Percentiles rank a stretch among this genome's conserved stretches.
phyloP scores from a whole-genome alignment of 768 basidiomycete genomes.

The Tubosaeta brunneosetosa region DNA sequence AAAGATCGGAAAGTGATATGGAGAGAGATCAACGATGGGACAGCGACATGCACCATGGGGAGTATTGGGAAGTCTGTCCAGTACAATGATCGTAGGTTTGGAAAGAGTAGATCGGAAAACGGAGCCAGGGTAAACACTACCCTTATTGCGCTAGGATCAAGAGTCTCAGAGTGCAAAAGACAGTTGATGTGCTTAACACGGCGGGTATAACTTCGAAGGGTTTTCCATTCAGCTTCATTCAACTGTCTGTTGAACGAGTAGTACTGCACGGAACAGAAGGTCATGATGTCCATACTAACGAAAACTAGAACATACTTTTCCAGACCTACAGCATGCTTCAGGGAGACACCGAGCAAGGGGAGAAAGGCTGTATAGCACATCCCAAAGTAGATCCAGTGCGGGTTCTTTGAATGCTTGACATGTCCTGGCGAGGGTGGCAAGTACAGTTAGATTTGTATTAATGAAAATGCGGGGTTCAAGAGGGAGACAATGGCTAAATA shows the following conservation, averaged over 20 bases:
- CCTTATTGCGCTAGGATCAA: not conserved
- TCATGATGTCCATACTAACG: no score
- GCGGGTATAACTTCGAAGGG: not conserved
- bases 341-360: not conserved
- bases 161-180: not conserved
- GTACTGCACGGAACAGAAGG: not conserved
- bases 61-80: no score
- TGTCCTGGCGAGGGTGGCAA: not conserved
- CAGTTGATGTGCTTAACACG: not conserved
- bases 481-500: no score
- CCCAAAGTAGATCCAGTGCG: not conserved
- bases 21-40: no score
- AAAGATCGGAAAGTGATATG: no score
- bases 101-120: not conserved
- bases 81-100: conserved; percentile 29
- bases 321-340: not conserved
- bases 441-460: not conserved
- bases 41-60: no score
- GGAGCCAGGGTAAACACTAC: not conserved
- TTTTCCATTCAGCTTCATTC: not conserved
- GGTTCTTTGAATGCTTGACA: not conserved
- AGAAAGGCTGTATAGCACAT: not conserved
- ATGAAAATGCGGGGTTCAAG: no score
- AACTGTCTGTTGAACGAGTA: not conserved
- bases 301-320: not conserved